Percentiles rank a stretch among this genome's conserved stretches.
Evolutionary conservation across 768 basidiomycete genomes (phyloP).

Genomic region (Fistulinella prunicolor): DNA sequence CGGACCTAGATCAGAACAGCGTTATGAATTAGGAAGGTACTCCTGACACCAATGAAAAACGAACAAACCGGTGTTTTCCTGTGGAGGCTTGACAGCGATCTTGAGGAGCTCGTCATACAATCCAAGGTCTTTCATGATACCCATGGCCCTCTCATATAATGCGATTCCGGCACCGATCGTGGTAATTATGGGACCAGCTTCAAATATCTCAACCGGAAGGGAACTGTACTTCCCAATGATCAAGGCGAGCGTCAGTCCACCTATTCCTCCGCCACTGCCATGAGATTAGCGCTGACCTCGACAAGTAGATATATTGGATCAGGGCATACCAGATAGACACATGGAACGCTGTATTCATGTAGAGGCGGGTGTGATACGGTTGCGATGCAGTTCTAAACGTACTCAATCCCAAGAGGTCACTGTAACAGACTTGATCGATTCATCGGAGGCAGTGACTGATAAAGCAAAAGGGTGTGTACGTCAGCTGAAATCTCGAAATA

Average conservation of each 20-base stretch:
- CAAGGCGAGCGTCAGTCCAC: slow-evolving; percentile 34
- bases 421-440: too few species aligned
- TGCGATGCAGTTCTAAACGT: too few species aligned
- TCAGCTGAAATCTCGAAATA: too few species aligned
- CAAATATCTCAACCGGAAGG: slow-evolving; percentile 41
- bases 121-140: slow-evolving; percentile 38
- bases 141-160: slow-evolving; percentile 47
- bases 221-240: slow-evolving; percentile 25
- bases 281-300: background rate
- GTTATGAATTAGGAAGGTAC: background rate
- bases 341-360: background rate
- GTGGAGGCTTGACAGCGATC: slow-evolving; percentile 14
- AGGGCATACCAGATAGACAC: background rate
- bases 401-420: too few species aligned
- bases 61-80: slow-evolving; percentile 21
- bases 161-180: slow-evolving; percentile 46
- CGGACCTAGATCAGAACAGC: slow-evolving; percentile 14
- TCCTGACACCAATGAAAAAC: background rate
- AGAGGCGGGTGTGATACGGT: too few species aligned
- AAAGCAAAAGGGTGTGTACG: too few species aligned
- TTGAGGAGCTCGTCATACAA: slow-evolving; percentile 33
- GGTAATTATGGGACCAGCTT: slow-evolving; percentile 37
- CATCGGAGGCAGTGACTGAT: too few species aligned
- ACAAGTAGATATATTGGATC: background rate
- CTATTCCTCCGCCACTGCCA: slow-evolving; percentile 39